These are phyloP conservation scores for Petrea volubilis DNA, from an alignment of 257 asterid species.

Conservation along the genomic window DNA sequence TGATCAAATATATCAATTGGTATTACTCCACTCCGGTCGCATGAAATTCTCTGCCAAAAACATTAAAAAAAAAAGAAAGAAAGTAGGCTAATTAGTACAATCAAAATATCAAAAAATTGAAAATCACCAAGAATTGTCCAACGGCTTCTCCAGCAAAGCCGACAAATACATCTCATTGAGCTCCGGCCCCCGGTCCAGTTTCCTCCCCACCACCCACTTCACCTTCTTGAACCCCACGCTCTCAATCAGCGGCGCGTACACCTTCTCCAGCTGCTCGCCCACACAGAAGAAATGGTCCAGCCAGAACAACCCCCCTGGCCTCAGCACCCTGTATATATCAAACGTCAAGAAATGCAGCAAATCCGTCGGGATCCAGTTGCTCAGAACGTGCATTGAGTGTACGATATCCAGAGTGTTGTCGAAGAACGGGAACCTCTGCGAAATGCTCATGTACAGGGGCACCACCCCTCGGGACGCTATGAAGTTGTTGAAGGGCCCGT, in stretches of 20 bases:
- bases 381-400: conserved; percentile 71
- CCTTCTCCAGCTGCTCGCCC: conserved; percentile 46
- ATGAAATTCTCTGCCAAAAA: too few species aligned
- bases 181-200: conserved; percentile 59
- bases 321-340: conserved; percentile 63
- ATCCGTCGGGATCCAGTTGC: conserved; percentile 68
- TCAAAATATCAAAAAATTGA: background rate
- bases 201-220: conserved; percentile 59
- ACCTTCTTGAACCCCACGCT: conserved; percentile 60
- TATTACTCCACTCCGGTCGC: too few species aligned
- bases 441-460: conserved; percentile 63
- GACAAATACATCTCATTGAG: conserved; percentile 69
- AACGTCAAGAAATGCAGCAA: conserved; percentile 61
- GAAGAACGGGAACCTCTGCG: conserved; percentile 75
- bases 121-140: conserved; percentile 58
- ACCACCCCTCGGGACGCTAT: conserved; percentile 73
- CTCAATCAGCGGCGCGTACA: conserved; percentile 61
- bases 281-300: conserved; percentile 71
- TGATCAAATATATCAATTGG: too few species aligned
- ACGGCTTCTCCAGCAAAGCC: conserved; percentile 66
- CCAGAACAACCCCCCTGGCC: conserved; percentile 83
- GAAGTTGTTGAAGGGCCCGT: conserved; percentile 70
- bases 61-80: background rate
- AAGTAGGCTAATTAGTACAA: background rate
- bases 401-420: conserved; percentile 71